Base-by-base conservation (phyloP, 139 green algal genomes). In the Haematococcus lacustris region DNA sequence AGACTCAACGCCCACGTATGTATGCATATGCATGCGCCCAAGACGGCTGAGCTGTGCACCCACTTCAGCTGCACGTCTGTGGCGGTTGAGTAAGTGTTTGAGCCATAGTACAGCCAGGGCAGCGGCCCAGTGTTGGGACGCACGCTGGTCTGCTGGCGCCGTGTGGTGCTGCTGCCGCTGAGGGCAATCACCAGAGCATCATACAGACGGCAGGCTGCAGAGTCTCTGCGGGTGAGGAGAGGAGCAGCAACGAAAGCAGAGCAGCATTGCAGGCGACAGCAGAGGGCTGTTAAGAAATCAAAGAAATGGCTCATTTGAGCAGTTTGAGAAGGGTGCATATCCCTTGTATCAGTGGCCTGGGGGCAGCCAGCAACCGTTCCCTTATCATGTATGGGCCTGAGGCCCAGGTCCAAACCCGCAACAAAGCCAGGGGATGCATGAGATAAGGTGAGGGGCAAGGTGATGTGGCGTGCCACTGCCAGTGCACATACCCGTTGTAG, bases 81-180 rank as follows among this genome's bases (percentile, higher is more conserved):
- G 25, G 76, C 74, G 3, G 68, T 39, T 2, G 51, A 32, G 66
- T 88, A 88, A 0, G 43, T 40, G 28, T 26, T 76, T 17, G 80
- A 80, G 2, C 38, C n/a, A 51, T 88, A 88, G 60, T 73, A 82
- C 6, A 88, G 76, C 83, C 83, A 88, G 0, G 83, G 83, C 76
- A 88, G 66, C 13, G 71, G 64, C 1, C 76, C 78, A 21, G 78
- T 85, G 43, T 41, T 23, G 32, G 30, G 60, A 35, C 51, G 50
- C 25, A 30, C 21, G 3, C 30, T 6, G 21, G 30, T 32, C 63
- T 47, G 34, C 37, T 6, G 3, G 61, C 34, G 63, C 21, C 21
- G 53, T 13, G 13, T 57, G 53, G 9, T 64, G 53, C 4, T 35
- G 26, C 21, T 7, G 13, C 13, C 13, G 13, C 13, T 4, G 25